phyloP scores from a whole-genome alignment of 768 basidiomycete species.

The Mycena albidolilacea region DNA sequence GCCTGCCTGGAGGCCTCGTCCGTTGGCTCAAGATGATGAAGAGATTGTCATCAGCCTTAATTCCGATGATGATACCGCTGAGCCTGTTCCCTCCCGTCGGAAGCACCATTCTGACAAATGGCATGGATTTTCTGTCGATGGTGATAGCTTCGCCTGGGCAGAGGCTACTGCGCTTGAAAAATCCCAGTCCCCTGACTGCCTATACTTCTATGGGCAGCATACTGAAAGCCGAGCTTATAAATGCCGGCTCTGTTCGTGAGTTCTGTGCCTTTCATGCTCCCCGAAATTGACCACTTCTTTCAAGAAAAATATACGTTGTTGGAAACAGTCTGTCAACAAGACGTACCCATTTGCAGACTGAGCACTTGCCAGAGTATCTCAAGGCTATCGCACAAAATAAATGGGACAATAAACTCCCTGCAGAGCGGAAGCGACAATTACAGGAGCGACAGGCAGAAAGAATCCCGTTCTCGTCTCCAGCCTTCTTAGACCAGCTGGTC shows the following conservation, averaged over 20 bases:
- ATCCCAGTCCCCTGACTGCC: neutral
- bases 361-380: neutral
- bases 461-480: conserved; percentile 1
- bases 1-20: neutral
- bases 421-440: neutral
- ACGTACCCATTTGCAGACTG: neutral
- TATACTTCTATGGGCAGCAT: neutral
- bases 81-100: neutral
- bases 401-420: neutral
- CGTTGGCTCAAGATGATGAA: neutral
- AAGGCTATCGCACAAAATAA: neutral
- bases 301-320: neutral
- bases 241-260: neutral
- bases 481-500: conserved; percentile 4
- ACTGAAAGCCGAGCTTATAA: neutral
- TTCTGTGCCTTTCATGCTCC: neutral
- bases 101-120: neutral
- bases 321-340: neutral
- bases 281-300: neutral
- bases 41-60: neutral
- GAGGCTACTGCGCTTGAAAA: neutral
- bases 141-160: conserved; percentile 1
- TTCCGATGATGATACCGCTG: neutral
- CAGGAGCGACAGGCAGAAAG: conserved; percentile 5
- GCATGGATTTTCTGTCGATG: neutral